Evolutionary conservation across 176 grass and related monocot genomes (phyloP).

Genomic region (Guadua angustifolia): DNA sequence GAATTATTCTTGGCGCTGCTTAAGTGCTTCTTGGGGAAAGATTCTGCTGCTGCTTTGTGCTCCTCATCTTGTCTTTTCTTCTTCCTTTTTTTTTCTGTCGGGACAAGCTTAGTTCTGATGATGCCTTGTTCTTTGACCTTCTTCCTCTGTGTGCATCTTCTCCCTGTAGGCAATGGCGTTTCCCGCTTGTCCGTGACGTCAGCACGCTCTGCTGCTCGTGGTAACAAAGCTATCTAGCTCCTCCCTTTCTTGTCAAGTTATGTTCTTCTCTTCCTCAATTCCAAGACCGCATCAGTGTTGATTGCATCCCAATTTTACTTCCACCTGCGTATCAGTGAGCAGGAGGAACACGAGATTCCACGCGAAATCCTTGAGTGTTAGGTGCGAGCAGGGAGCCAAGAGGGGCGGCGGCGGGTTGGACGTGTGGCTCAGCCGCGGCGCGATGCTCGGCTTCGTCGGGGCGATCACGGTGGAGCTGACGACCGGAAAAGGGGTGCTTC

Average conservation of each 20-base stretch:
- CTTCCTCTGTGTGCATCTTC: background rate
- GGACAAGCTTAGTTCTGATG: background rate
- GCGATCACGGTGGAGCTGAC: constrained; percentile 61
- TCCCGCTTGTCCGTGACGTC: constrained; percentile 25
- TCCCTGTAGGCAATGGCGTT: constrained; percentile 14
- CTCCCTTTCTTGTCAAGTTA: background rate
- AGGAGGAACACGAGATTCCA: constrained; percentile 24
- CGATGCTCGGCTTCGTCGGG: constrained; percentile 70
- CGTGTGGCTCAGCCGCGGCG: constrained; percentile 80
- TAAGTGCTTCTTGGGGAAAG: background rate
- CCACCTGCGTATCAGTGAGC: background rate
- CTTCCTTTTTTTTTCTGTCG: background rate
- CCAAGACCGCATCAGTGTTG: background rate
- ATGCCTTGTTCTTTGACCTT: background rate
- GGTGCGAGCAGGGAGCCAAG: constrained; percentile 73
- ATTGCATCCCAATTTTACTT: background rate
- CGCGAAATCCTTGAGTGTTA: constrained; percentile 43
- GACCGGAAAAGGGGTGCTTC: constrained; percentile 77
- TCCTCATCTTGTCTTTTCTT: background rate
- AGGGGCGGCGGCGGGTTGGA: constrained; percentile 55
- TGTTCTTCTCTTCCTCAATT: background rate
- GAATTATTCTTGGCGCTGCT: background rate
- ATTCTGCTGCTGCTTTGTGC: background rate
- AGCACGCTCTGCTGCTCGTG: background rate
- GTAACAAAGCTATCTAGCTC: background rate